Conservation (phyloP, 176 grass and related monocot species). For the Oryza brachyantha region DNA sequence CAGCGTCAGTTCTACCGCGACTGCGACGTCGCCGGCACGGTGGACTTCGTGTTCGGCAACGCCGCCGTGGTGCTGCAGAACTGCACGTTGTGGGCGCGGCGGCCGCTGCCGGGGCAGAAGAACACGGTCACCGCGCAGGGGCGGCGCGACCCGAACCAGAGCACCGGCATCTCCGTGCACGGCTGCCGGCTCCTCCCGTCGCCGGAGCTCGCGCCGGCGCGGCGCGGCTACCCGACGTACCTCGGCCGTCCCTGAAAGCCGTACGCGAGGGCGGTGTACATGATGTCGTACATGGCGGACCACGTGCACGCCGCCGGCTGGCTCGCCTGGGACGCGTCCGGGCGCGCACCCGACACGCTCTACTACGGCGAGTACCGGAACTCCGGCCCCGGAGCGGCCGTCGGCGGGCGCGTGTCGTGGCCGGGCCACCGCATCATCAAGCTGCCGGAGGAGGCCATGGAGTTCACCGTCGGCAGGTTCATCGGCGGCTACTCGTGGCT, state of each 20-base stretch:
- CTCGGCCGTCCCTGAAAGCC: constrained; percentile 69
- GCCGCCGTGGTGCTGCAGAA: constrained; percentile 69
- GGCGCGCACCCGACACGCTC: constrained; percentile 45
- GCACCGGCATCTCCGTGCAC: constrained; percentile 66
- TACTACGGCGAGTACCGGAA: constrained; percentile 84
- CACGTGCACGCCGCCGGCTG: constrained; percentile 59
- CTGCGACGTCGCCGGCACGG: constrained; percentile 63
- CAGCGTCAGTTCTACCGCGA: constrained; percentile 70
- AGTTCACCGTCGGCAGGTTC: constrained; percentile 57
- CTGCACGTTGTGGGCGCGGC: constrained; percentile 59
- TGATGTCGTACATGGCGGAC: constrained; percentile 52
- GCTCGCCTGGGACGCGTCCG: constrained; percentile 55
- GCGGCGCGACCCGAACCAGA: constrained; percentile 62
- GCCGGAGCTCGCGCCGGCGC: constrained; percentile 32
- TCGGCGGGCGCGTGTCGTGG: constrained; percentile 41
- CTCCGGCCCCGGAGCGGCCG: constrained; percentile 44
- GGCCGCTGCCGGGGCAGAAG: constrained; percentile 49
- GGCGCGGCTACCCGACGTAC: constrained; percentile 39
- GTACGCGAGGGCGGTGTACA: constrained; percentile 53
- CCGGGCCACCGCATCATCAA: constrained; percentile 53
- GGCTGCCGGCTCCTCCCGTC: constrained; percentile 35
- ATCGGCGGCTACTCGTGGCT: constrained; percentile 55
- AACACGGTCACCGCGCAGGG: constrained; percentile 67
- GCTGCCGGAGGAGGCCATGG: constrained; percentile 45
- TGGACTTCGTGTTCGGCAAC: constrained; percentile 74